Evolutionary conservation across 2,329 filamentous ascomycete genomes (phyloP).

Genomic region (Hypoxylon sp.): DNA sequence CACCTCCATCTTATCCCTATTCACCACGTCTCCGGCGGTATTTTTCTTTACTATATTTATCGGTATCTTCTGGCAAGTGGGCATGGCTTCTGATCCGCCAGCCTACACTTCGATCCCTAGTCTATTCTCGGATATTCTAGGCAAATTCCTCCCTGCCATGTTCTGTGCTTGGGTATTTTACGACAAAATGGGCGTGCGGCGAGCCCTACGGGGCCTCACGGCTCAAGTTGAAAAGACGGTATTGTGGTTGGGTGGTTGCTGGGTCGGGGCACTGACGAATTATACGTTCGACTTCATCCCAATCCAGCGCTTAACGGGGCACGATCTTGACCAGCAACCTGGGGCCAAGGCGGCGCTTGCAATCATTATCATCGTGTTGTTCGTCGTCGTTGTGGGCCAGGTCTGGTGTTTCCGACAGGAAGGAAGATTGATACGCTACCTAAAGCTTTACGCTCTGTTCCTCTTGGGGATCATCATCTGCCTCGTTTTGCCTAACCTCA

Average conservation of each 20-base stretch:
- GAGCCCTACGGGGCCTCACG: constrained; percentile 78
- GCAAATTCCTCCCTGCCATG: constrained; percentile 86
- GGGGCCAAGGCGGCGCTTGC: constrained; percentile 88
- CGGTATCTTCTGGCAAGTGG: constrained; percentile 90
- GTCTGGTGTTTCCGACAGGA: constrained; percentile 89
- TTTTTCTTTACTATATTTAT: constrained; percentile 90
- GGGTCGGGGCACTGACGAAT: constrained; percentile 93
- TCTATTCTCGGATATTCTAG: constrained; percentile 82
- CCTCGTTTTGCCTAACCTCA: constrained; percentile 80
- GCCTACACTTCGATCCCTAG: constrained; percentile 75
- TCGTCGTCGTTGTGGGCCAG: constrained; percentile 79
- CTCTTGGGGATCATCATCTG: constrained; percentile 76
- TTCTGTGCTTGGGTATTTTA: constrained; percentile 93
- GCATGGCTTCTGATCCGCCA: constrained; percentile 90
- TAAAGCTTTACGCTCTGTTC: constrained; percentile 82
- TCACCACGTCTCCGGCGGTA: constrained; percentile 81
- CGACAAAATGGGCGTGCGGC: constrained; percentile 82
- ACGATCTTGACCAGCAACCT: constrained; percentile 90
- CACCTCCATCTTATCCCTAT: constrained; percentile 82
- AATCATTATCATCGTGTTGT: constrained; percentile 79
- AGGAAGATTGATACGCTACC: constrained; percentile 81
- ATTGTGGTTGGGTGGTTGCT: constrained; percentile 90
- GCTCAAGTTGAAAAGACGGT: constrained; percentile 92
- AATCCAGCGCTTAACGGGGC: constrained; percentile 89
- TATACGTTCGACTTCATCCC: constrained; percentile 96